These are phyloP conservation scores for Penicillium sp. DNA, from an alignment of 2,329 filamentous ascomycete genomes.

Conservation along the genomic window DNA sequence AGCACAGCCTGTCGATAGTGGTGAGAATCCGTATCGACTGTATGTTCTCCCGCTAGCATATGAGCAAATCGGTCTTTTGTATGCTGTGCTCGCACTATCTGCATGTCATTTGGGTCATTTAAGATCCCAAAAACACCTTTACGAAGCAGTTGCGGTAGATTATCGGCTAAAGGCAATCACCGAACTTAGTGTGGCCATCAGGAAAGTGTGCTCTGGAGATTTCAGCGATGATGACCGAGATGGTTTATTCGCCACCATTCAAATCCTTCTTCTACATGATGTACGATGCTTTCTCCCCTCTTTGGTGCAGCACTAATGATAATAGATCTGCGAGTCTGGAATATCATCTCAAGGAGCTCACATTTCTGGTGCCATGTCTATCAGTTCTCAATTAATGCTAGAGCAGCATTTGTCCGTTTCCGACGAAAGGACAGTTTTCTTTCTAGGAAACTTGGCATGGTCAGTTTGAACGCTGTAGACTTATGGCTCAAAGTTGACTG, in stretches of 20 bases:
- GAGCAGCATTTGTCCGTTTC: conserved; percentile 21
- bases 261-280: conserved; percentile 33
- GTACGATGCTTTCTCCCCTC: conserved; percentile 14
- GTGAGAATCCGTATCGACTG: conserved; percentile 29
- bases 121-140: conserved; percentile 17
- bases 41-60: conserved; percentile 31
- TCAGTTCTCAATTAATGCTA: conserved; percentile 29
- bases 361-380: conserved; percentile 34
- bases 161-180: conserved; percentile 31
- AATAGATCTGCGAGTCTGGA: conserved; percentile 33
- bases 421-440: conserved; percentile 30
- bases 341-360: conserved; percentile 33
- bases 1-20: conserved; percentile 20
- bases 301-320: not conserved
- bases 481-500: not conserved
- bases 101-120: conserved; percentile 30
- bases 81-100: conserved; percentile 29
- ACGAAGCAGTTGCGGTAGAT: conserved; percentile 27
- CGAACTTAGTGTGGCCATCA: conserved; percentile 26
- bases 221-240: conserved; percentile 29
- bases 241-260: conserved; percentile 29
- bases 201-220: conserved; percentile 23
- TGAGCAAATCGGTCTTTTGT: conserved; percentile 28
- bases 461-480: not conserved
- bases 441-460: conserved; percentile 32